Percentiles rank a stretch among this genome's conserved stretches.
These are phyloP conservation scores for Saccharomycopsis javanensis DNA, from an alignment of 805 yeast genomes.

Conservation along the genomic window DNA sequence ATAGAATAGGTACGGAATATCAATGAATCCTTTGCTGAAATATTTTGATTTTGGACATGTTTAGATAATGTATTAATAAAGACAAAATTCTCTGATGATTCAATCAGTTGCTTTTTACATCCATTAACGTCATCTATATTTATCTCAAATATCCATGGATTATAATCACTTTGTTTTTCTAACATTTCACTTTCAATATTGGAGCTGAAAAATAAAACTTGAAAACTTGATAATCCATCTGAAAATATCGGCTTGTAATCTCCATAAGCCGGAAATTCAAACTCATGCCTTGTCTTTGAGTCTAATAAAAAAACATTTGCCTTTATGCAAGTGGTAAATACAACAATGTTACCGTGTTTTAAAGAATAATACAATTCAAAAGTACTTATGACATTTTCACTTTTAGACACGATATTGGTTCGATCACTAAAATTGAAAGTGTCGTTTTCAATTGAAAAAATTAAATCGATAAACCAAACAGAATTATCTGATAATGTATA, in stretches of 20 bases:
- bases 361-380: neutral
- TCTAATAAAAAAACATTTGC: neutral
- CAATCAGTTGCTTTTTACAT: neutral
- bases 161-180: neutral
- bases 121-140: neutral
- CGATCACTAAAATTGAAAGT: neutral
- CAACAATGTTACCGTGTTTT: neutral
- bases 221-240: neutral
- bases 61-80: neutral
- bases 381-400: neutral
- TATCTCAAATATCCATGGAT: neutral
- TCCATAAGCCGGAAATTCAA: neutral
- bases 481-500: conserved; percentile 1
- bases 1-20: neutral
- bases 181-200: neutral
- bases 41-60: neutral
- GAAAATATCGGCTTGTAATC: neutral
- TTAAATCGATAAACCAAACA: neutral
- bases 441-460: neutral
- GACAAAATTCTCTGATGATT: neutral
- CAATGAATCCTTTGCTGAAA: neutral
- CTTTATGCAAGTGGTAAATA: neutral
- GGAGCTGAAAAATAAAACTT: neutral
- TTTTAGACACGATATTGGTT: neutral
- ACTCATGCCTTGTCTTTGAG: neutral